Percentiles rank a stretch among this genome's conserved stretches.
These are phyloP conservation scores for Brachypodium distachyon DNA, from an alignment of 202 grass and related monocot genomes.

Conservation along the genomic window DNA sequence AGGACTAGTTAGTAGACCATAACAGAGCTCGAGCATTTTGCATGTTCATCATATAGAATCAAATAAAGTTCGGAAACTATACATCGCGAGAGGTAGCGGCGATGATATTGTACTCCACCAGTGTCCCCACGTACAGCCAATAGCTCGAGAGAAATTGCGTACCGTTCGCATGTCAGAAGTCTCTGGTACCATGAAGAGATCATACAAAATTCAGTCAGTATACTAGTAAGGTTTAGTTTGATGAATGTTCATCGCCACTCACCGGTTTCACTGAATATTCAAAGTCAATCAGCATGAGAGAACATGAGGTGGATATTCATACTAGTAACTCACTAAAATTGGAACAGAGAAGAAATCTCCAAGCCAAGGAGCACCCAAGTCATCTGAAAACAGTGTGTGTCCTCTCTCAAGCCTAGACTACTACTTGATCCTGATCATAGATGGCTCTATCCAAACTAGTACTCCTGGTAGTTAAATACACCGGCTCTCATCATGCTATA, in stretches of 20 bases:
- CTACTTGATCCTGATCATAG: not conserved
- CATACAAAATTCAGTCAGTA: not conserved
- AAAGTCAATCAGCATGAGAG: not conserved
- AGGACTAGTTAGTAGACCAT: not conserved
- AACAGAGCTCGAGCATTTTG: not conserved
- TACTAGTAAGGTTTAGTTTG: not conserved
- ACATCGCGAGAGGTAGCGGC: constrained; percentile 57
- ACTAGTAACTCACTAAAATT: not conserved
- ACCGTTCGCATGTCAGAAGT: constrained; percentile 74
- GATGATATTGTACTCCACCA: constrained; percentile 36
- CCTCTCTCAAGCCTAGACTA: not conserved
- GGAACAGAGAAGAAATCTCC: not conserved
- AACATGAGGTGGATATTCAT: not conserved
- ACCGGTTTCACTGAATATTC: not conserved
- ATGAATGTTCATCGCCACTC: not conserved
- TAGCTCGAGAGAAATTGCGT: constrained; percentile 34
- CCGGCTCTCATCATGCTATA: not conserved
- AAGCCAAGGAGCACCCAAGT: not conserved
- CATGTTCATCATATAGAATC: not conserved
- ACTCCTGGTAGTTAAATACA: not conserved
- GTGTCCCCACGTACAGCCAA: constrained; percentile 31
- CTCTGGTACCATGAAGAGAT: constrained; percentile 41
- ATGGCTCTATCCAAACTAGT: not conserved
- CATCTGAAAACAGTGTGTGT: not conserved
- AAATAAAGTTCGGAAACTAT: not conserved